phyloP scores from a whole-genome alignment of 2,329 filamentous ascomycete species.

The Dothidotthia symphoricarpi region DNA sequence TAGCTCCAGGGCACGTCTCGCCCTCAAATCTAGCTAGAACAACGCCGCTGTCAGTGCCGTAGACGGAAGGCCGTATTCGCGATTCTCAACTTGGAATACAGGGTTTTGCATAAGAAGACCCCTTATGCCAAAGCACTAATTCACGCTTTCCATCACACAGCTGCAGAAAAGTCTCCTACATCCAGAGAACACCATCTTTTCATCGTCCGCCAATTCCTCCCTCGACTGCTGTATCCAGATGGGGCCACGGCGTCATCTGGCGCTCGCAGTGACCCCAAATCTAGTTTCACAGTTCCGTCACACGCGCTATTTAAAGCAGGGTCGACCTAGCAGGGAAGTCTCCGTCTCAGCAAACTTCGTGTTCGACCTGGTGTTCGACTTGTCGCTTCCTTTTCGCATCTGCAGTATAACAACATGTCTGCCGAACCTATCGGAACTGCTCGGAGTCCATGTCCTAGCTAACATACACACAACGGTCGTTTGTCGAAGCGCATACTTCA shows the following conservation, averaged over 20 bases:
- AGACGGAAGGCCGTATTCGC: slow-evolving; percentile 4
- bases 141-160: too few relatives aligned
- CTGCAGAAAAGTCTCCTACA: slow-evolving; percentile 9
- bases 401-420: too few relatives aligned
- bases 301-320: slow-evolving; percentile 14
- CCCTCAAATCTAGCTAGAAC: not conserved
- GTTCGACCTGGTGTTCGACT: slow-evolving; percentile 12
- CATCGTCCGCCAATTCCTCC: not conserved
- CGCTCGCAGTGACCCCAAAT: slow-evolving; percentile 22
- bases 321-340: slow-evolving; percentile 7
- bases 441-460: too few relatives aligned
- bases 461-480: too few relatives aligned
- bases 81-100: slow-evolving; percentile 2
- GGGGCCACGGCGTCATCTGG: slow-evolving; percentile 31
- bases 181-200: not conserved
- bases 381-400: not conserved
- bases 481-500: too few relatives aligned
- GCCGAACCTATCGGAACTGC: too few relatives aligned
- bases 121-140: too few relatives aligned
- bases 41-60: slow-evolving; percentile 5
- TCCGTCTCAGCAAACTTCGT: slow-evolving; percentile 16
- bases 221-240: slow-evolving; percentile 29
- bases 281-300: slow-evolving; percentile 19
- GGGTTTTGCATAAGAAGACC: too few relatives aligned
- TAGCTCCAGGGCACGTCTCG: slow-evolving; percentile 11